Conservation (phyloP, 2,329 filamentous ascomycete genomes). For the Aspergillus brasiliensis region DNA sequence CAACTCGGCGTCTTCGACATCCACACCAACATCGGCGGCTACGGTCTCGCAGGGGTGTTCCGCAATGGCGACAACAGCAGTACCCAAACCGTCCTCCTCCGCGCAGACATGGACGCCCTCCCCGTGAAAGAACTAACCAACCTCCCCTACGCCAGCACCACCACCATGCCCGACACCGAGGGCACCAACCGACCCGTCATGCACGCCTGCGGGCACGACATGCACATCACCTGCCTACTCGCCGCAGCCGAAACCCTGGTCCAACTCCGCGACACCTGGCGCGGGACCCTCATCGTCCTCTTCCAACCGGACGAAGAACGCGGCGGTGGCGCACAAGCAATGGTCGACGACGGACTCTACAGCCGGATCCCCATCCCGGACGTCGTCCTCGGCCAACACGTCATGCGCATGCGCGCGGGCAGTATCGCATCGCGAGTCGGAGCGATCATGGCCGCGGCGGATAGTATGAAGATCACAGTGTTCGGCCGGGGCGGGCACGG, state of each 20-base stretch:
- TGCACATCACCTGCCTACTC: constrained; percentile 61
- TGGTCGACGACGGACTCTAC: constrained; percentile 63
- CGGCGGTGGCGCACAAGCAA: constrained; percentile 62
- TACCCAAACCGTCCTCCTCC: constrained; percentile 48
- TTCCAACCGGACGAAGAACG: constrained; percentile 72
- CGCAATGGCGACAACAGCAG: no score
- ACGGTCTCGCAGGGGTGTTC: constrained; percentile 48
- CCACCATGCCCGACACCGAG: constrained; percentile 50
- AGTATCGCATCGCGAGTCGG: constrained; percentile 42
- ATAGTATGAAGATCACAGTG: constrained; percentile 56
- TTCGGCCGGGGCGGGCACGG: constrained; percentile 62
- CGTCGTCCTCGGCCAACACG: constrained; percentile 59
- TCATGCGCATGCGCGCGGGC: constrained; percentile 51
- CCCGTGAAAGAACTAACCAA: constrained; percentile 52
- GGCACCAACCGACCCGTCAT: constrained; percentile 58
- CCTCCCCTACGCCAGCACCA: constrained; percentile 51
- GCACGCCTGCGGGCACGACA: constrained; percentile 65
- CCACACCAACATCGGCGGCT: constrained; percentile 49
- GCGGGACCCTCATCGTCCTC: constrained; percentile 62
- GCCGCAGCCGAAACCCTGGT: constrained; percentile 56
- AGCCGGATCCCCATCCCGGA: constrained; percentile 56
- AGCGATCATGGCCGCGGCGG: constrained; percentile 47
- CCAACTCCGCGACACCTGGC: constrained; percentile 53
- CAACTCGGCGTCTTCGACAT: constrained; percentile 37
- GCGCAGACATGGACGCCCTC: constrained; percentile 55